Evolutionary conservation across 257 asterid species (phyloP).

Genomic region (Petrea volubilis): DNA sequence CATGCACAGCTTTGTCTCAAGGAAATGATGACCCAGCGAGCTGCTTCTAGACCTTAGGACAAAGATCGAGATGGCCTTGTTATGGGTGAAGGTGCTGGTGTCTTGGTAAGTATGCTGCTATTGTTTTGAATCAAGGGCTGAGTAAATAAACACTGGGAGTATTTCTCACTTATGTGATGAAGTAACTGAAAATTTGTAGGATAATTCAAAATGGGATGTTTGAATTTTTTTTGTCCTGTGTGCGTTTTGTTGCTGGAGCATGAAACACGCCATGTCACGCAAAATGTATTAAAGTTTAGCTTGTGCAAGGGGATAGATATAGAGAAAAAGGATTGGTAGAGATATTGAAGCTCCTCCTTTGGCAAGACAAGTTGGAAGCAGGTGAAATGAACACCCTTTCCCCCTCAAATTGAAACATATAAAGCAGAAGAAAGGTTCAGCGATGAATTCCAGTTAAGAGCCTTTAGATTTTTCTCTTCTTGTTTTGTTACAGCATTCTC

Average conservation of each 20-base stretch:
- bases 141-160: background rate
- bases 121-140: background rate
- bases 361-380: background rate
- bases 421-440: background rate
- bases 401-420: background rate
- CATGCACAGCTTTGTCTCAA: slow-evolving; percentile 73
- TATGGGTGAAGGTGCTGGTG: slow-evolving; percentile 69
- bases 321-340: background rate
- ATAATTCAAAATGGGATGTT: background rate
- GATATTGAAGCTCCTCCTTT: background rate
- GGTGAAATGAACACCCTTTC: background rate
- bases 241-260: slow-evolving; percentile 2
- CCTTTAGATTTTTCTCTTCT: background rate
- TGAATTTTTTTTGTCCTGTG: background rate
- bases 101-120: slow-evolving; percentile 40
- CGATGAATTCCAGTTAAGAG: background rate
- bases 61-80: slow-evolving; percentile 59
- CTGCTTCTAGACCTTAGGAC: slow-evolving; percentile 80
- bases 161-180: background rate
- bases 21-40: slow-evolving; percentile 69
- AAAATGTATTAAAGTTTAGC: background rate
- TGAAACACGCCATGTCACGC: background rate
- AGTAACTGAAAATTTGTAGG: background rate
- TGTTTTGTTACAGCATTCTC: background rate
- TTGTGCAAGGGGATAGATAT: background rate